A percentile compares a stretch with the other conserved stretches of the same genome.
Evolutionary conservation across 176 grass and related monocot genomes (phyloP).

Genomic region (Triticum aestivum): IWGSC_CS_RefSeq_v2.1 NC_057805.1:518227869-518228368

Average conservation of each 20-base stretch:
- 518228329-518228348: constrained; percentile 13
- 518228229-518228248: constrained; percentile 60
- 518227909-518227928: constrained; percentile 47
- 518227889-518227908: constrained; percentile 71
- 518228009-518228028: background rate
- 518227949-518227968: constrained; percentile 58
- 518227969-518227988: constrained; percentile 56
- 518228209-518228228: constrained; percentile 42
- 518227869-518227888: constrained; percentile 56
- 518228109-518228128: constrained; percentile 30
- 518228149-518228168: constrained; percentile 38
- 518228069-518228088: constrained; percentile 47
- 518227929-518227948: constrained; percentile 33
- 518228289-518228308: background rate
- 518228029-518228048: background rate
- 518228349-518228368: constrained; percentile 52
- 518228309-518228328: background rate
- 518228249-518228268: background rate
- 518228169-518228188: constrained; percentile 37
- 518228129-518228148: constrained; percentile 46
- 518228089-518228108: constrained; percentile 55
- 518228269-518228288: background rate
- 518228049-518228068: background rate
- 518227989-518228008: background rate
- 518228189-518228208: constrained; percentile 42